phyloP scores from a whole-genome alignment of 1,284 basidiomycete genomes.

The Tilletiaria anomala region DNA sequence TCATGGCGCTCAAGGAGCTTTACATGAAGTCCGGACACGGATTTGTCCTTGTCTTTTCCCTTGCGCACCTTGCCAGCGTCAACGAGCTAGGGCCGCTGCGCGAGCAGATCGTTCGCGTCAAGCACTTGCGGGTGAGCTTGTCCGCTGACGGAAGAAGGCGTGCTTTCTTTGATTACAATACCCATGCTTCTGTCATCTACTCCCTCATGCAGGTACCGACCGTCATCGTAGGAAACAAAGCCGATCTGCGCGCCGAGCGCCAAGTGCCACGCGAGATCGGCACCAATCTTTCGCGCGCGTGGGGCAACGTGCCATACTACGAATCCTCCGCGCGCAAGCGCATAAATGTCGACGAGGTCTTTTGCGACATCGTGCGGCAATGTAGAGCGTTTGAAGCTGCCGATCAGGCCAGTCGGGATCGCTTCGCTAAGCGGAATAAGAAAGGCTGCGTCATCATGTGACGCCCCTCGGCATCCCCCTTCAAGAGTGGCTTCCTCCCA shows the following conservation, averaged over 20 bases:
- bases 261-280: conserved; percentile 33
- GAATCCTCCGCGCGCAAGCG: conserved; percentile 25
- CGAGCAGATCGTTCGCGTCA: conserved; percentile 27
- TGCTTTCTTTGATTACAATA: conserved; percentile 1
- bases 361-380: conserved; percentile 26
- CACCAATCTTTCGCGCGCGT: conserved; percentile 22
- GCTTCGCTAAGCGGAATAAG: too few species aligned
- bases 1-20: conserved; percentile 31
- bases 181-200: neutral
- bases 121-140: conserved; percentile 12
- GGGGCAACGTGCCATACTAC: conserved; percentile 33
- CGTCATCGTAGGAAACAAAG: conserved; percentile 32
- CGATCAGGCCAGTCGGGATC: too few species aligned
- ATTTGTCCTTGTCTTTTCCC: conserved; percentile 30
- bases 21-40: conserved; percentile 30
- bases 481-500: too few species aligned
- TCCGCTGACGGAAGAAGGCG: neutral
- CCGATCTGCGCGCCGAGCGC: conserved; percentile 19
- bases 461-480: too few species aligned
- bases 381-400: conserved; percentile 17
- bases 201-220: conserved; percentile 11
- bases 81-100: conserved; percentile 29
- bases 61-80: conserved; percentile 25
- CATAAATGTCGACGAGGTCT: conserved; percentile 31
- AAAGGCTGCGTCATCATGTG: too few species aligned